Conservation (phyloP, 140 eudicot genomes). For the Bidens hawaiensis region DNA sequence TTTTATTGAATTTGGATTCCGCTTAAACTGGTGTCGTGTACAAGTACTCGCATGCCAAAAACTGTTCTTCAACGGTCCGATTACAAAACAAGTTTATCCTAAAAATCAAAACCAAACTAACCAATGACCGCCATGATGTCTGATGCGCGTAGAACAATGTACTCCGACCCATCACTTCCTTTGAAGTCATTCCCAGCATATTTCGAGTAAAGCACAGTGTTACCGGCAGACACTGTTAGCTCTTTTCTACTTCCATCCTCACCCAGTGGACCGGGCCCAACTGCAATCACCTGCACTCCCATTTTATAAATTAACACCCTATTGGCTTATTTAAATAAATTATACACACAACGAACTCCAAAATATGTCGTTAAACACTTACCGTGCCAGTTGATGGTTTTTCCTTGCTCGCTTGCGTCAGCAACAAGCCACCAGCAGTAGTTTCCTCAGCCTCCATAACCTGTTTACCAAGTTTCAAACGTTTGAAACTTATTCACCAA, state of each 20-base stretch:
- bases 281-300: slow-evolving; percentile 56
- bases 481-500: no score
- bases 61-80: slow-evolving; percentile 10
- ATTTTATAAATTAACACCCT: neutral
- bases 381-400: slow-evolving; percentile 81
- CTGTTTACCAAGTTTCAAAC: slow-evolving; percentile 20
- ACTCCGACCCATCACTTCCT: slow-evolving; percentile 65
- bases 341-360: no score
- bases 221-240: slow-evolving; percentile 48
- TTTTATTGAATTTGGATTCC: neutral
- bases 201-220: slow-evolving; percentile 70
- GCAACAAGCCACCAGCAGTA: slow-evolving; percentile 74
- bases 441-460: slow-evolving; percentile 68
- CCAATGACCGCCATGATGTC: slow-evolving; percentile 75
- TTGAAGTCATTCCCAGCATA: slow-evolving; percentile 83
- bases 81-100: neutral
- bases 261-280: no score
- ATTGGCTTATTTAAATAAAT: no score
- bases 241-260: slow-evolving; percentile 76
- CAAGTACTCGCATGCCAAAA: slow-evolving; percentile 22
- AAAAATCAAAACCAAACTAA: slow-evolving; percentile 31
- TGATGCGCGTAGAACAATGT: slow-evolving; percentile 61
- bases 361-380: slow-evolving; percentile 11
- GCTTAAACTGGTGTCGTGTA: neutral
- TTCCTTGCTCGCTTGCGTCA: slow-evolving; percentile 61